Base-by-base conservation (phyloP, 169 alveolate species). In the Eimeria acervulina region DNA sequence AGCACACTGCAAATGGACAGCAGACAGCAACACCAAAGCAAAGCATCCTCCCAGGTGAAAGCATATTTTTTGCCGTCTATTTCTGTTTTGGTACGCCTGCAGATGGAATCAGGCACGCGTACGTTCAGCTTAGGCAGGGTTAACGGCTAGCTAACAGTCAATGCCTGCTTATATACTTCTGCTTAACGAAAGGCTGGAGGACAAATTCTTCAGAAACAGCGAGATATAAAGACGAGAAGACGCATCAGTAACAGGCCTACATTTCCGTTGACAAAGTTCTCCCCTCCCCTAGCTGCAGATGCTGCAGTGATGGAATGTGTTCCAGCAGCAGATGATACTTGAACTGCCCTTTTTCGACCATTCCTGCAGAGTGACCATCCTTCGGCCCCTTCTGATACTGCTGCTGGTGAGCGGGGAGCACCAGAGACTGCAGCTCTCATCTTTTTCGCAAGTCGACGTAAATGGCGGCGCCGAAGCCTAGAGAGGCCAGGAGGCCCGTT, bases 401-500 rank as follows among this genome's bases (percentile, higher is more conserved):
- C n/a, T 81, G 51, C 10, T 80, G 42, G n/a, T 26, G 44, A 31
- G n/a, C 72, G 66, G 52, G 74, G 61, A 81, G 51, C 42, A 5
- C 42, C 52, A 12, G 68, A 26, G 15, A 31, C 68, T 19, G 52
- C 51, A 51, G 90, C 44, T 23, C 31, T 81, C 70, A 47, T 47
- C 31, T 28, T 47, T 17, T 31, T 51, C 13, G 42, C 61, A 31
- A 81, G 28, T 8, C 90, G 90, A 3, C 90, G 90, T 12, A 81
- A n/a, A 51, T 81, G 51, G 51, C 90, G 90, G 38, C 90, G 90
- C n/a, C 90, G 90, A 31, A 81, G 90, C 72, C 90, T 44, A 17
- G 31, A 33, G 74, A 81, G 90, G 19, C 44, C 68, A 26, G 90
- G 90, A 15, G 90, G 90, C n/a, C 72, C 90, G 3, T 36, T 44